Conservation (phyloP, 345 rosid species). For the Euphorbia pulcherrima region DNA sequence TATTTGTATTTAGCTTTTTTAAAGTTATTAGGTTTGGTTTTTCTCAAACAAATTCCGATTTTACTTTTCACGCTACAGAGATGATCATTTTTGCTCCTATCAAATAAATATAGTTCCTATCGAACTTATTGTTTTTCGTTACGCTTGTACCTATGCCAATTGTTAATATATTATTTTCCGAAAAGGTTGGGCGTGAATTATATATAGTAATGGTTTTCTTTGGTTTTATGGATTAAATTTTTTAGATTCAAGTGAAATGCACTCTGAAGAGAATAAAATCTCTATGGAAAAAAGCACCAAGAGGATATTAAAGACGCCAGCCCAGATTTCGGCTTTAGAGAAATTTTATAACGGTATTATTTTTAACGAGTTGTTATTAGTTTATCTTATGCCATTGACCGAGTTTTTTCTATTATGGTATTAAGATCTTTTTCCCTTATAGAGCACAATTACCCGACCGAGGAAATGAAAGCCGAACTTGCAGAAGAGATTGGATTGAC, state of each 20-base stretch:
- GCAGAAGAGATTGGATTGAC: constrained; percentile 73
- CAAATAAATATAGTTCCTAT: constrained; percentile 5
- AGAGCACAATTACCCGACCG: constrained; percentile 78
- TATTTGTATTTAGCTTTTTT: neutral
- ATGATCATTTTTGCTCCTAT: neutral
- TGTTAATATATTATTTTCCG: neutral
- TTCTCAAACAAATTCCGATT: neutral
- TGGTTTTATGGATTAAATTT: constrained; percentile 10
- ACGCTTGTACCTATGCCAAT: neutral
- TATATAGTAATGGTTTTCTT: neutral
- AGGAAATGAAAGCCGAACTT: constrained; percentile 70
- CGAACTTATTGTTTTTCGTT: neutral
- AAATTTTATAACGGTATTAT: constrained; percentile 64
- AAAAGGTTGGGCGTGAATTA: neutral
- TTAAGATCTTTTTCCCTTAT: constrained; percentile 11
- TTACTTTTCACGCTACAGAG: neutral
- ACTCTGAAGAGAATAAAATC: constrained; percentile 53
- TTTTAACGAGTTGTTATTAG: neutral
- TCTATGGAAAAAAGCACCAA: constrained; percentile 54
- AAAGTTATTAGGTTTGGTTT: neutral
- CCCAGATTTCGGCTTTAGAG: constrained; percentile 74
- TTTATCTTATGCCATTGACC: constrained; percentile 18
- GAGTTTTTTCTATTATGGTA: constrained; percentile 7
- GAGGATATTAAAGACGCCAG: constrained; percentile 65
- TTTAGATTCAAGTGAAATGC: constrained; percentile 58